phyloP scores from a whole-genome alignment of 1,139 yeast genomes.

The Hansenula sp. region DNA sequence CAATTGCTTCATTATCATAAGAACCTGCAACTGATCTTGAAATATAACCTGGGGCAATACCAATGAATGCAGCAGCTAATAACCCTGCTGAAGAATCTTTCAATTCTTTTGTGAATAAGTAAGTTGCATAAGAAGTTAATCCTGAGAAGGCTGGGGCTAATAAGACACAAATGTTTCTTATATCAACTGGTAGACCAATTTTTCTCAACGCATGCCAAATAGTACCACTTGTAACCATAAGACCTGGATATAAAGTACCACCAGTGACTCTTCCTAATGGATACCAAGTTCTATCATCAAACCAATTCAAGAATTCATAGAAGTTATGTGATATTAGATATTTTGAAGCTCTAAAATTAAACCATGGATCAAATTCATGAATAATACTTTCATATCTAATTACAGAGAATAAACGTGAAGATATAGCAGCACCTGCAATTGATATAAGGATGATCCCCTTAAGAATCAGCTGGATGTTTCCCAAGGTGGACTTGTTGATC shows the following conservation, averaged over 20 bases:
- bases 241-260: conserved; percentile 96
- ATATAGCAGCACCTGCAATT: conserved; percentile 85
- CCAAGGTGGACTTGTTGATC: conserved; percentile 12
- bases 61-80: conserved; percentile 91
- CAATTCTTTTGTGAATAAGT: conserved; percentile 83
- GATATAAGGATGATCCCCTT: conserved; percentile 63
- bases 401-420: conserved; percentile 80
- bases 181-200: conserved; percentile 81
- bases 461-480: conserved; percentile 32
- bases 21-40: conserved; percentile 99
- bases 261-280: conserved; percentile 99
- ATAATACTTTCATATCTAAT: conserved; percentile 91
- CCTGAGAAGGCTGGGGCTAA: conserved; percentile 97
- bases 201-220: conserved; percentile 73
- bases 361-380: conserved; percentile 99
- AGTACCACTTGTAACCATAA: conserved; percentile 94
- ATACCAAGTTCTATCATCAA: conserved; percentile 98
- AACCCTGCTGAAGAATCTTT: conserved; percentile 89
- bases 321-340: conserved; percentile 80
- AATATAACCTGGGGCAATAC: conserved; percentile 97
- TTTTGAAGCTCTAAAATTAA: conserved; percentile 92
- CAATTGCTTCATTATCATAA: conserved; percentile 98
- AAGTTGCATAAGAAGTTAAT: conserved; percentile 89
- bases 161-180: conserved; percentile 92
- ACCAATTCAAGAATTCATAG: conserved; percentile 95